Conservation (phyloP, 1,284 basidiomycete genomes). For the Xanthoconium separans region DNA sequence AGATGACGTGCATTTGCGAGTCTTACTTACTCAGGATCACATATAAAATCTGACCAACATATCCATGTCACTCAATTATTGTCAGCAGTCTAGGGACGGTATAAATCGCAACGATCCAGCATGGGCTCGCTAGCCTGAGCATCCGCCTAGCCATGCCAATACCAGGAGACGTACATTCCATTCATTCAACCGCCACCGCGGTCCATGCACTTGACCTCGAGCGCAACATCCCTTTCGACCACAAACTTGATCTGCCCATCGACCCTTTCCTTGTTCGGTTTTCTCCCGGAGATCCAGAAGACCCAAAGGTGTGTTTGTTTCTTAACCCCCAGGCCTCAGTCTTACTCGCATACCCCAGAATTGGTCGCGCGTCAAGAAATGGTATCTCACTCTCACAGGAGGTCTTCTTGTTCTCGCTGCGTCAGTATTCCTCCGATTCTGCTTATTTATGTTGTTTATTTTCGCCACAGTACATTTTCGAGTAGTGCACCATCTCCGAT, state of each 20-base stretch:
- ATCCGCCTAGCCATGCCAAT: constrained; percentile 10
- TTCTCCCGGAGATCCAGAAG: constrained; percentile 28
- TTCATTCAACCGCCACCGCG: constrained; percentile 14
- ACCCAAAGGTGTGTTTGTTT: constrained; percentile 37
- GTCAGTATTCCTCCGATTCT: constrained; percentile 32
- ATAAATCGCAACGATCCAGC: constrained; percentile 9
- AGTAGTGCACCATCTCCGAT: constrained; percentile 56
- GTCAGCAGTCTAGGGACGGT: constrained; percentile 14
- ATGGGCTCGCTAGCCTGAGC: background rate
- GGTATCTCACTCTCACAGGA: constrained; percentile 62
- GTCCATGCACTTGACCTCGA: constrained; percentile 10
- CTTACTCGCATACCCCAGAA: constrained; percentile 40
- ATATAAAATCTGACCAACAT: background rate
- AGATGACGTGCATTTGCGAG: constrained; percentile 1
- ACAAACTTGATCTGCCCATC: constrained; percentile 6
- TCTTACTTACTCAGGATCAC: background rate
- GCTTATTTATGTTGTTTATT: constrained; percentile 8
- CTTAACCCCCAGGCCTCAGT: background rate
- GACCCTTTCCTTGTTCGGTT: constrained; percentile 36
- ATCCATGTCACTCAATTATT: background rate
- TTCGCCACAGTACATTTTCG: constrained; percentile 52
- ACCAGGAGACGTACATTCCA: constrained; percentile 17
- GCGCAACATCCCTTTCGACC: constrained; percentile 10
- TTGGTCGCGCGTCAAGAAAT: constrained; percentile 55
- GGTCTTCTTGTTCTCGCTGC: constrained; percentile 71